Base-by-base conservation (phyloP, 441 rosid genomes). In the Adansonia madagascariensis region DNA sequence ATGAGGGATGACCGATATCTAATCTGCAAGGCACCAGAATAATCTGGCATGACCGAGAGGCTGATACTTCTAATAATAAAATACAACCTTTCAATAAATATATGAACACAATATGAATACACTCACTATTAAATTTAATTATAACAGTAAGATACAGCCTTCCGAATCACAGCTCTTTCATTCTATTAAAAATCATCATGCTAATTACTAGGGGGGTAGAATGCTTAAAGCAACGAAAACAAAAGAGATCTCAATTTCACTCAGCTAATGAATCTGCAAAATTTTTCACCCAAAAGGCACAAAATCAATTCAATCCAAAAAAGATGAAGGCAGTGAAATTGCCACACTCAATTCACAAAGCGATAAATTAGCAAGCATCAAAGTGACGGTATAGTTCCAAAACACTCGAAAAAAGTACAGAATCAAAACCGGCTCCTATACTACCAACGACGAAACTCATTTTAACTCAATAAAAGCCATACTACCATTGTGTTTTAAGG, bases 1-100 rank as follows among this genome's bases (percentile, higher is more conserved):
- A 27, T 27, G 35, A 90, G 95, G 3, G 98, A 95, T 73, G 99
- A 95, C 75, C 94, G 93, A 31, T 95, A 95, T 82, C 94, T 6
- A 64, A 55, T 66, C 57, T 67, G 35, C 79, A 0, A 41, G 83
- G 75, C 15, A 67, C 77, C 6, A 84, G 79, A 24, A 71, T 86
- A 77, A 83, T 87, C 71, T 85, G 27, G 53, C 57, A 79, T 49
- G 88, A 86, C 6, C 66, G 82, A 39, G 43, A 27, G 27, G 27
- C 27, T 24, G 27, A 24, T 24, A 24, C 27, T 24, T 24, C 35
- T 1, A 27, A 27, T 27, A 27, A 27, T 27, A 27, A 27, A 27
- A 27, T 27, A 27, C 35, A 27, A 2, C 35, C 2, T 27, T 27
- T 27, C 35, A 1, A 27, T 27, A 27, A 27, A 27, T 27, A 27